Conservation (phyloP, 495 filamentous ascomycete genomes). For the Amphirosellinia nigrospora region DNA sequence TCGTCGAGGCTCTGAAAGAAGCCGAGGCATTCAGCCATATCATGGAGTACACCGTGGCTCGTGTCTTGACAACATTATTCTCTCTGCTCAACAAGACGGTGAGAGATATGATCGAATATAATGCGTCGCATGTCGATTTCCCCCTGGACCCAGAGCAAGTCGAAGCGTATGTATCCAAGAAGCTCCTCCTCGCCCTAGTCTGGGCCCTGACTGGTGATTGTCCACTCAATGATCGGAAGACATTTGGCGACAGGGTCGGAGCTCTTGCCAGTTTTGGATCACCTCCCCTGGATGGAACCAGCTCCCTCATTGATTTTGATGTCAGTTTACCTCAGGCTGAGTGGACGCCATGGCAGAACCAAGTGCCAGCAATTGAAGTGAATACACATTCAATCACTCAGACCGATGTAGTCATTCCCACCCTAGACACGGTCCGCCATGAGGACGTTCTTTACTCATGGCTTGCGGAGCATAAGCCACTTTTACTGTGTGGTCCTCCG, state of each 20-base stretch:
- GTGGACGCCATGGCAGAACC: slow-evolving; percentile 91
- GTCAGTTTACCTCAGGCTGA: slow-evolving; percentile 83
- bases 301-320: slow-evolving; percentile 94
- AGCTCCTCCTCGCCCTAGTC: slow-evolving; percentile 84
- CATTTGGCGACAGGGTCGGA: slow-evolving; percentile 82
- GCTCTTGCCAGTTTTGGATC: slow-evolving; percentile 82
- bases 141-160: slow-evolving; percentile 86
- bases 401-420: slow-evolving; percentile 97
- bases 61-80: slow-evolving; percentile 91
- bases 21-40: slow-evolving; percentile 86
- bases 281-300: slow-evolving; percentile 72
- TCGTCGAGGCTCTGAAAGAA: slow-evolving; percentile 74
- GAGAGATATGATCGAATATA: slow-evolving; percentile 92
- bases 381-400: slow-evolving; percentile 97
- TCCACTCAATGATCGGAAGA: slow-evolving; percentile 82
- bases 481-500: slow-evolving; percentile 94
- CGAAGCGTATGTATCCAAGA: slow-evolving; percentile 89
- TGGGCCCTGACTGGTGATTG: slow-evolving; percentile 98
- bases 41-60: slow-evolving; percentile 94
- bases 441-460: slow-evolving; percentile 98
- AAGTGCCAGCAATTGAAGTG: slow-evolving; percentile 92
- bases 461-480: slow-evolving; percentile 97
- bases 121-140: slow-evolving; percentile 91
- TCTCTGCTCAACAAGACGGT: slow-evolving; percentile 93
- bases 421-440: slow-evolving; percentile 93